Evolutionary conservation across 2,329 filamentous ascomycete genomes (phyloP), one percentile per base, ranked within the genome.

Genomic region (Parascedosporium putredinis): DNA sequence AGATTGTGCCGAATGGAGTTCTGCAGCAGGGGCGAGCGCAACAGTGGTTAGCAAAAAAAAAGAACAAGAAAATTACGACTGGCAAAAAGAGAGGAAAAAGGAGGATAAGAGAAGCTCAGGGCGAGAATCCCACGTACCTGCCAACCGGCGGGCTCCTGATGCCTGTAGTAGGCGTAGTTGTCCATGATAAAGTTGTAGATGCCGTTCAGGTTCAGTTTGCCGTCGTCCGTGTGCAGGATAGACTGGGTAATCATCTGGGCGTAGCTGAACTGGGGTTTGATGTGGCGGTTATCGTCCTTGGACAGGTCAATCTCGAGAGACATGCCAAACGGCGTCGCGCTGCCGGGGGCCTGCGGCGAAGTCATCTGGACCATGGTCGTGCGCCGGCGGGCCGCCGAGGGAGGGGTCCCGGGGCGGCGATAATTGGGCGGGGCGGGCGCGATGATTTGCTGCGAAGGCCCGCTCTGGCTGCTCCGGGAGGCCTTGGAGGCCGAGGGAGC

Each of bases 1-100:
- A 98, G 68, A 58, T 98, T 98, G 64, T 98, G 93, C 10, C 93
- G 84, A 56, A 98, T 98, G 0, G 89, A 96, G 64, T 98, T 98
- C 81, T 88, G 23, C 16, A 34, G 27, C 5, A 33, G 27, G 5
- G 14, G 16, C n/a, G n/a, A n/a, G n/a, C n/a, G n/a, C n/a, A n/a
- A n/a, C n/a, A n/a, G n/a, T n/a, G 31, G 25, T 46, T 46, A 46
- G 44, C 3, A 31, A 20, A 29, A 27, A n/a, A 38, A n/a, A n/a
- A n/a, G n/a, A n/a, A n/a, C n/a, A n/a, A n/a, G n/a, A n/a, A n/a
- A n/a, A n/a, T n/a, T n/a, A n/a, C n/a, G 29, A 38, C 20, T 42
- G 40, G 4, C 45, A 22, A 16, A 14, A n/a, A n/a, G n/a, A n/a
- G n/a, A n/a, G n/a, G 7, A 18, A 24, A 7, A 22, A 42, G 8